These are phyloP conservation scores for Aspergillus candidus DNA, from an alignment of 2,329 filamentous ascomycete genomes.

Conservation along the genomic window DNA sequence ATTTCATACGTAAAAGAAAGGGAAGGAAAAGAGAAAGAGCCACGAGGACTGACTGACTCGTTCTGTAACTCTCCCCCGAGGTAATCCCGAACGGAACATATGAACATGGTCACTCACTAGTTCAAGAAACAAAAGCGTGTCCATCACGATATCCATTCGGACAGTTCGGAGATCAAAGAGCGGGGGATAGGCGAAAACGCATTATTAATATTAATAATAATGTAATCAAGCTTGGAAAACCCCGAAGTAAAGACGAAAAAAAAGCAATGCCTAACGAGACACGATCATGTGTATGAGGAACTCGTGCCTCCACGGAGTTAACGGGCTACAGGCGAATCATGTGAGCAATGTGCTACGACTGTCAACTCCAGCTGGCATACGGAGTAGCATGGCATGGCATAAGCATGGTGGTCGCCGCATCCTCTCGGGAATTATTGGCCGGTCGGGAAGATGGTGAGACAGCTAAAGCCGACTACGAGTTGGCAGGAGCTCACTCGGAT, in stretches of 20 bases:
- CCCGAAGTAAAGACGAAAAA: slow-evolving; percentile 1
- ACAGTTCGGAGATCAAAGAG: slow-evolving; percentile 22
- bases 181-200: slow-evolving; percentile 8
- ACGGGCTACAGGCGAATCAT: slow-evolving; percentile 9
- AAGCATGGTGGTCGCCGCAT: background rate
- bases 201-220: background rate
- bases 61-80: too few relatives aligned
- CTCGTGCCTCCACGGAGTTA: too few relatives aligned
- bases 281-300: too few relatives aligned
- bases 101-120: background rate
- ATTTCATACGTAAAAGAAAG: too few relatives aligned
- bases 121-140: slow-evolving; percentile 21
- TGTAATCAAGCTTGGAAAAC: too few relatives aligned
- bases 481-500: background rate
- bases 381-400: too few relatives aligned
- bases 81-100: too few relatives aligned
- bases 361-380: too few relatives aligned
- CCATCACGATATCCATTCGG: slow-evolving; percentile 27
- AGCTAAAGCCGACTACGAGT: background rate
- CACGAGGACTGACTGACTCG: too few relatives aligned
- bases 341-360: slow-evolving; percentile 10
- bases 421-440: slow-evolving; percentile 4
- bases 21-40: too few relatives aligned
- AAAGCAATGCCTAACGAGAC: slow-evolving; percentile 4
- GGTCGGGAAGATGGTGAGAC: background rate